Evolutionary conservation across 2,329 filamentous ascomycete genomes (phyloP).

Genomic region (Paecilomyces formosus): DNA sequence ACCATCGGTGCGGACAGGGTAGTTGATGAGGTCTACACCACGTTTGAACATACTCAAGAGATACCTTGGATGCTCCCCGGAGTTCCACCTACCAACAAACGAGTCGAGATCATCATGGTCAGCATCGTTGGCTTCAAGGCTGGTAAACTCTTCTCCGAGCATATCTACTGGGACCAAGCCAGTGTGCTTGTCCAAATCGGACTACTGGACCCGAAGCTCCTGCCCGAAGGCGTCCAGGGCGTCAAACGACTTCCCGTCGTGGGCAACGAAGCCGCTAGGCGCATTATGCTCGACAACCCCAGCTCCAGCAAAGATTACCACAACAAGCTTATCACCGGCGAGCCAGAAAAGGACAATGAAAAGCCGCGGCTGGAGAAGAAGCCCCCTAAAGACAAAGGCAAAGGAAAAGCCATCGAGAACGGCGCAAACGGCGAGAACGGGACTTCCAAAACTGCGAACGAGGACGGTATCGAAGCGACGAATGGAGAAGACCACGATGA

Average conservation of each 20-base stretch:
- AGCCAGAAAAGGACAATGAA: neutral
- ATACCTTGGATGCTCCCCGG: constrained; percentile 55
- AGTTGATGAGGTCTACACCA: constrained; percentile 54
- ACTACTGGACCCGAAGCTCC: constrained; percentile 48
- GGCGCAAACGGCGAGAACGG: neutral
- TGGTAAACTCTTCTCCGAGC: constrained; percentile 48
- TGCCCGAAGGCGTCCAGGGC: constrained; percentile 39
- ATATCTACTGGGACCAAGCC: constrained; percentile 58
- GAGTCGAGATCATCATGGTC: constrained; percentile 51
- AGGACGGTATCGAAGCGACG: neutral
- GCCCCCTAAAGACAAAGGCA: neutral
- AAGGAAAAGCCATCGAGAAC: constrained; percentile 1
- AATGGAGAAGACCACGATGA: neutral
- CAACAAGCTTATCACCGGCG: constrained; percentile 18
- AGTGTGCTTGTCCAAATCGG: constrained; percentile 53
- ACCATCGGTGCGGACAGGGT: constrained; percentile 52
- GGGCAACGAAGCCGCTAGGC: constrained; percentile 31
- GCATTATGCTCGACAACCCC: constrained; percentile 32
- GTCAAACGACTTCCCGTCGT: constrained; percentile 33
- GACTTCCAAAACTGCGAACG: constrained; percentile 1
- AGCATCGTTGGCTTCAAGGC: constrained; percentile 49
- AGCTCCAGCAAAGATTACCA: constrained; percentile 28
- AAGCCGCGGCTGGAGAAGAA: neutral
- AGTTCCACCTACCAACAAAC: constrained; percentile 48
- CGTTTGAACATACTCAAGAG: constrained; percentile 50